A percentile compares a stretch with the other conserved stretches of the same genome.
Evolutionary conservation across 306 rosid species (phyloP).

Genomic region (Castanea mollissima): DNA sequence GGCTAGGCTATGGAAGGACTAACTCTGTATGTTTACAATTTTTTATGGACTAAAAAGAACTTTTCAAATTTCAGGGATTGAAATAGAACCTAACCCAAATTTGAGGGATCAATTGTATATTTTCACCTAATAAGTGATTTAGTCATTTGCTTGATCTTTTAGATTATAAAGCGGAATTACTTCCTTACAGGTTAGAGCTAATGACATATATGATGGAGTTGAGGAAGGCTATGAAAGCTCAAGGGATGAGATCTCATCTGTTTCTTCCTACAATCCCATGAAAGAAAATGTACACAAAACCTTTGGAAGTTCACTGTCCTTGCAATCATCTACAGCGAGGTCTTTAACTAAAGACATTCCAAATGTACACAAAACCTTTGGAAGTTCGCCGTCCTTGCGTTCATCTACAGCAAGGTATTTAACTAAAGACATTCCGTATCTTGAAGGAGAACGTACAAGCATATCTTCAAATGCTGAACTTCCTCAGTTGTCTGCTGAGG

Average conservation of each 20-base stretch:
- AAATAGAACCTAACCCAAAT: too few species aligned
- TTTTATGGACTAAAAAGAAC: too few species aligned
- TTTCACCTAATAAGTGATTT: background rate
- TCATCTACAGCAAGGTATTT: constrained; percentile 74
- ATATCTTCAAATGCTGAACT: constrained; percentile 66
- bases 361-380: constrained; percentile 62
- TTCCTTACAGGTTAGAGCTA: constrained; percentile 77
- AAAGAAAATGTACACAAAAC: constrained; percentile 66
- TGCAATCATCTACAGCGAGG: constrained; percentile 76
- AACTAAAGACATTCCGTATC: constrained; percentile 42
- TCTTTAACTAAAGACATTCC: constrained; percentile 55
- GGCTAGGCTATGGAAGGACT: too few species aligned
- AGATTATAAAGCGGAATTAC: constrained; percentile 23
- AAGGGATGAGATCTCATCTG: constrained; percentile 87
- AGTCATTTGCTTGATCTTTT: constrained; percentile 15
- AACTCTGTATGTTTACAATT: too few species aligned
- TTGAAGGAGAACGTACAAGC: constrained; percentile 70
- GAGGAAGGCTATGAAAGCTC: constrained; percentile 97
- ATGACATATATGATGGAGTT: constrained; percentile 63
- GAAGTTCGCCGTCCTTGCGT: constrained; percentile 78
- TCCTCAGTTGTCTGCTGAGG: constrained; percentile 81
- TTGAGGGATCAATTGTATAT: too few species aligned
- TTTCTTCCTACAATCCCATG: constrained; percentile 84
- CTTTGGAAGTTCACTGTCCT: constrained; percentile 79
- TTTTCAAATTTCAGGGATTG: too few species aligned